Base-by-base conservation (phyloP, 1,139 yeast genomes). In the Kluyveromyces sp. region DNA sequence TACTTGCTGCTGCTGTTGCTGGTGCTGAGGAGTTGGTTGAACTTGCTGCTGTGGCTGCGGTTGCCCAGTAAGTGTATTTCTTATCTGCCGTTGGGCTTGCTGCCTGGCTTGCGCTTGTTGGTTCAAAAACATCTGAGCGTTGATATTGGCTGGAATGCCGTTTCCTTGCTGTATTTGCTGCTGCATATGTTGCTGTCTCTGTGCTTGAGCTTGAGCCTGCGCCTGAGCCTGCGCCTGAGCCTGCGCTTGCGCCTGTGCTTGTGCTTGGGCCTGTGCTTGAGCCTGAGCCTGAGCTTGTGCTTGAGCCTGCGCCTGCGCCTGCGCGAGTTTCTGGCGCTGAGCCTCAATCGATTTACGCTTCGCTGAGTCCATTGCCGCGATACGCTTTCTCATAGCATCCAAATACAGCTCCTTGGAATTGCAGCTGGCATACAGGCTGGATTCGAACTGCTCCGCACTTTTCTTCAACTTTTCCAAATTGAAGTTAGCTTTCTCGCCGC, bases 91-190 rank as follows among this genome's bases (percentile, higher is more conserved):
- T 38, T 64, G 67, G 15, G 64, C 66, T 40, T 71, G 76, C 47
- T 70, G 77, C 52, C 76, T 65, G 1, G 73, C 74, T 52, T 71
- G 77, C 3, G 75, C 73, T 52, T 74, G 78, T 49, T 74, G 77
- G 46, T 73, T 75, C 49, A 74, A 57, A 52, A 73, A 65, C 49
- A 64, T 55, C 46, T 69, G 71, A n/a, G 60, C 57, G 32, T 62
- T 61, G 51, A 60, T 57, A 29, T 55, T 52, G 41, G 50, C 48
- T n/a, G 56, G 40, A 38, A 43, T 47, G 15, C 46, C 49, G 37
- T 45, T 49, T 36, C 49, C 51, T 31, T 47, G 42, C 42, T 48
- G 47, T 18, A 37, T 42, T 48, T 45, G 43, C 39, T 32, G 45
- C 41, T 44, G 51, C 35, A 48, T 52, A 34, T 44, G 49, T 34